Conservation (phyloP, 108 stramenopile genomes). For the Conticribra guillardii region DNA sequence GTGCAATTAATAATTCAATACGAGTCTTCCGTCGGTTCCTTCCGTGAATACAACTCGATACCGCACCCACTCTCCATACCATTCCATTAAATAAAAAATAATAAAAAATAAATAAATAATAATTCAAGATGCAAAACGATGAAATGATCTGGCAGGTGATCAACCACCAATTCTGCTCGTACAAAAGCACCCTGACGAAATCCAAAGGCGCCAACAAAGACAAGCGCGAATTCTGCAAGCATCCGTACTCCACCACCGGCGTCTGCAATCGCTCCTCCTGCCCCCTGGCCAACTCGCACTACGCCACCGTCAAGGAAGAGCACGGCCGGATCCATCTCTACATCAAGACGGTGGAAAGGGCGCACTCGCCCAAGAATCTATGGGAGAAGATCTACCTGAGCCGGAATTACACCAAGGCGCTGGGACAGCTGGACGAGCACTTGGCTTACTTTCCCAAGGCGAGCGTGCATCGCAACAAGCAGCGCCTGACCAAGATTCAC, state of each 20-base stretch:
- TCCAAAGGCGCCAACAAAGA: conserved; percentile 66
- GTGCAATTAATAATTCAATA: too few relatives aligned
- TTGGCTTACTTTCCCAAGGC: conserved; percentile 95
- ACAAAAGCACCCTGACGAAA: conserved; percentile 89
- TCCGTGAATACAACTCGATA: too few relatives aligned
- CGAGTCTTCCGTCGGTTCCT: too few relatives aligned
- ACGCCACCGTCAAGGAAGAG: conserved; percentile 97
- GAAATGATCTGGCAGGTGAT: conserved; percentile 99
- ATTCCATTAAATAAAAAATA: too few relatives aligned
- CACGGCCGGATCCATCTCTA: conserved; percentile 91
- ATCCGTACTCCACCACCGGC: conserved; percentile 96
- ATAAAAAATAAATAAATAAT: too few relatives aligned
- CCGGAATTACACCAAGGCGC: conserved; percentile 92
- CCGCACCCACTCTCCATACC: too few relatives aligned
- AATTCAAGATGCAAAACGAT: conserved; percentile 91
- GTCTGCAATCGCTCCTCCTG: conserved; percentile 95
- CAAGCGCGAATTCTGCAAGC: conserved; percentile 95
- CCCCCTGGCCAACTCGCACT: conserved; percentile 95
- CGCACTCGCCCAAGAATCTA: conserved; percentile 95
- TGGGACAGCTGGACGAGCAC: conserved; percentile 90
- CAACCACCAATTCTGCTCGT: conserved; percentile 97
- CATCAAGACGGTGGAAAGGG: conserved; percentile 97
- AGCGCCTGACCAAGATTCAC: conserved; percentile 98
- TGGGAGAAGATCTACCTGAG: conserved; percentile 97
- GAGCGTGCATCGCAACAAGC: conserved; percentile 94